Percentiles rank a stretch among this genome's conserved stretches.
These are phyloP conservation scores for Lumnitzera racemosa DNA, from an alignment of 345 rosid genomes.

Conservation along the genomic window DNA sequence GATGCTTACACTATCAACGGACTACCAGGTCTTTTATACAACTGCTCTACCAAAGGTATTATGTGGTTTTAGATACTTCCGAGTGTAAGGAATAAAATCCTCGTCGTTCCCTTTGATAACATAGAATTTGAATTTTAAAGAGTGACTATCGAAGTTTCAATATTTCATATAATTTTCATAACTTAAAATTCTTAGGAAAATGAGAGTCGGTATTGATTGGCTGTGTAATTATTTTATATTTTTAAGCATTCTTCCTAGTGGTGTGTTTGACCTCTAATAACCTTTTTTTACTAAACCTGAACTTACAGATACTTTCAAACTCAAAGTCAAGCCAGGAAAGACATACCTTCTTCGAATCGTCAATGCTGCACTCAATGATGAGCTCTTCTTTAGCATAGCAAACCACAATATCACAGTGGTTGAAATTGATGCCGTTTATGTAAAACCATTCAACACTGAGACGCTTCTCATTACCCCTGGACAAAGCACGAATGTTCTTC, in stretches of 20 bases:
- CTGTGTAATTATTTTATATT: not conserved
- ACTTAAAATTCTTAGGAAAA: no score
- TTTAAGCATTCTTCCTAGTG: not conserved
- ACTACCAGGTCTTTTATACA: slow-evolving; percentile 69
- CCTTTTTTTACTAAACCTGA: not conserved
- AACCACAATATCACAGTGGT: slow-evolving; percentile 39
- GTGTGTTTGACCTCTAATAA: not conserved
- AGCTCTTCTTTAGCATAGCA: slow-evolving; percentile 49
- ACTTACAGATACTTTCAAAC: slow-evolving; percentile 27
- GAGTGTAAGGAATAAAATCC: no score
- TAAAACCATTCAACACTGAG: slow-evolving; percentile 31
- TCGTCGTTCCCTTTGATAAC: no score
- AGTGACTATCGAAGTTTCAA: no score
- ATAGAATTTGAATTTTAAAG: no score
- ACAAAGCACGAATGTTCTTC: slow-evolving; percentile 36
- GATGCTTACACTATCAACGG: slow-evolving; percentile 78
- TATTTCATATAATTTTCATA: no score
- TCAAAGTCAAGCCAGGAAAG: slow-evolving; percentile 44
- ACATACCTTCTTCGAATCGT: slow-evolving; percentile 36
- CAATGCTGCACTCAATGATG: slow-evolving; percentile 49
- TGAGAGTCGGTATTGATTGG: no score
- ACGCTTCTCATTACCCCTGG: slow-evolving; percentile 39
- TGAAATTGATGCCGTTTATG: slow-evolving; percentile 34
- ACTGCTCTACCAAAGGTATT: slow-evolving; percentile 66
- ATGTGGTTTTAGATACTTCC: no score